Evolutionary conservation across 495 filamentous ascomycete genomes (phyloP).

Genomic region (Penicillium canariense): DNA sequence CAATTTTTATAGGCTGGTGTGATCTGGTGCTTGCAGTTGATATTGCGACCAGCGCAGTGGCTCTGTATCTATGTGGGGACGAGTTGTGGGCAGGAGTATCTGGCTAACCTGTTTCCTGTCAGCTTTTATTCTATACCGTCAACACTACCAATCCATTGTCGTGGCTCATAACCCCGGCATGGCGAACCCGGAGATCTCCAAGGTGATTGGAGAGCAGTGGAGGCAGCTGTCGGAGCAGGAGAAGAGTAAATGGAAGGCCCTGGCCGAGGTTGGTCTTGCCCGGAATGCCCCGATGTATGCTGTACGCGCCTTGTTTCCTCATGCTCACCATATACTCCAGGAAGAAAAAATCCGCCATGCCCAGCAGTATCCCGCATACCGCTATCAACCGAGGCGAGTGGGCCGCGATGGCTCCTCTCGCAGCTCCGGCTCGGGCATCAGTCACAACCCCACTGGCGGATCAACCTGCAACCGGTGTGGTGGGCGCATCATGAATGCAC

Average conservation of each 20-base stretch:
- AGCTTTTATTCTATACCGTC: constrained; percentile 98
- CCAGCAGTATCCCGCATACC: constrained; percentile 87
- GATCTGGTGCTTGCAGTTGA: constrained; percentile 15
- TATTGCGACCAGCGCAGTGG: background rate
- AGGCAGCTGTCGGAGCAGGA: constrained; percentile 66
- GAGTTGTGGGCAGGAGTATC: background rate
- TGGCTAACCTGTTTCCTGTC: constrained; percentile 24
- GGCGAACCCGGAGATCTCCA: constrained; percentile 95
- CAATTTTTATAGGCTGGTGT: constrained; percentile 13
- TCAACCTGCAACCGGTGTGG: constrained; percentile 45
- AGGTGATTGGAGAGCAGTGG: constrained; percentile 97
- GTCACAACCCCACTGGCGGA: constrained; percentile 39
- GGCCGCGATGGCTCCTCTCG: constrained; percentile 51
- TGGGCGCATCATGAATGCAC: constrained; percentile 47
- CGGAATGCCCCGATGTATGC: background rate
- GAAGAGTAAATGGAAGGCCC: constrained; percentile 82
- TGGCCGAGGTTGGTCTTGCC: constrained; percentile 72
- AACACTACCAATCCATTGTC: constrained; percentile 83
- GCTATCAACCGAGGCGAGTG: constrained; percentile 85
- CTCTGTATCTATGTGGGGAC: background rate
- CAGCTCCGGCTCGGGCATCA: constrained; percentile 31
- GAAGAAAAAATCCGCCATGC: constrained; percentile 92
- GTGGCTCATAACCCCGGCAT: constrained; percentile 81
- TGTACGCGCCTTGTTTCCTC: background rate
- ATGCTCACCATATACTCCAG: constrained; percentile 32